phyloP scores from a whole-genome alignment of 2,329 filamentous ascomycete genomes.

The Aspergillus japonicus region DNA sequence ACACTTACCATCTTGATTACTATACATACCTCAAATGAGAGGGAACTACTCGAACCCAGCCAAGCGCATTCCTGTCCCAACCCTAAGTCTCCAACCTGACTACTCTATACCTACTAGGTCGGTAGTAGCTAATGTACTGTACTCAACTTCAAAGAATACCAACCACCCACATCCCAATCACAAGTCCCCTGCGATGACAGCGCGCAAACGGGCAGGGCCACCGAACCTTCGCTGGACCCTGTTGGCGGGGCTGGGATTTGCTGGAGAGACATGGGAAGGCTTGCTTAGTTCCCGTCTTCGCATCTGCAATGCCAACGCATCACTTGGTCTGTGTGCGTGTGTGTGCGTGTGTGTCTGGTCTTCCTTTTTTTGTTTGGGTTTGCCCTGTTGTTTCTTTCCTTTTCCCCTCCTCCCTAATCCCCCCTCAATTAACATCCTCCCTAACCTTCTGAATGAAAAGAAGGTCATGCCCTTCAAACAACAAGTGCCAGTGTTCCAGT shows the following conservation, averaged over 20 bases:
- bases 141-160: too few species aligned
- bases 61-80: too few species aligned
- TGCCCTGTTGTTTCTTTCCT: conserved; percentile 1
- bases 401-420: neutral
- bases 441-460: neutral
- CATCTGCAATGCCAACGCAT: conserved; percentile 33
- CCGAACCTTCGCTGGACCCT: conserved; percentile 7
- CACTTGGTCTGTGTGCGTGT: conserved; percentile 28
- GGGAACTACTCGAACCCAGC: too few species aligned
- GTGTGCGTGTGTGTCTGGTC: neutral
- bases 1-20: too few species aligned
- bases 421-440: neutral
- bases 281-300: conserved; percentile 27
- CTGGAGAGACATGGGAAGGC: conserved; percentile 14
- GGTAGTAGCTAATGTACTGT: too few species aligned
- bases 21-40: too few species aligned
- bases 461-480: neutral
- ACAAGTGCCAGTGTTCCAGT: neutral
- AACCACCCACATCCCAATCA: too few species aligned
- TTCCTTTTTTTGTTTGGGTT: conserved; percentile 5
- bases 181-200: too few species aligned
- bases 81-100: too few species aligned
- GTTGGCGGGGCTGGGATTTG: conserved; percentile 21
- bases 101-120: too few species aligned
- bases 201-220: neutral